Conservation (phyloP, 2,329 filamentous ascomycete species). For the Pseudogymnoascus verrucosus region DNA sequence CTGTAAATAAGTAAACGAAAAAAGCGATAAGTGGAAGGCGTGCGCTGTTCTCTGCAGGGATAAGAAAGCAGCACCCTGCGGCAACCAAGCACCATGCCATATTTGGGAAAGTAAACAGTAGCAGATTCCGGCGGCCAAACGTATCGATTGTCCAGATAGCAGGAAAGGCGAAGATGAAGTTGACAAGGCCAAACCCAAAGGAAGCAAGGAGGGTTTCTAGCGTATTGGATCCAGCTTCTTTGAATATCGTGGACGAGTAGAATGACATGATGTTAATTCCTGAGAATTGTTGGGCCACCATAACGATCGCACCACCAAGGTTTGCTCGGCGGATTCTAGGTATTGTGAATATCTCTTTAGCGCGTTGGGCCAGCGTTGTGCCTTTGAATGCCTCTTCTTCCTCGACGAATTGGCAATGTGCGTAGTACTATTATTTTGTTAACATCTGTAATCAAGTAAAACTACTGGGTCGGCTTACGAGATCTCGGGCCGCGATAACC, state of each 20-base stretch:
- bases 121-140: constrained; percentile 28
- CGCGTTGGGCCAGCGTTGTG: constrained; percentile 53
- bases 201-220: constrained; percentile 47
- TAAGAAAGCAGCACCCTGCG: constrained; percentile 38
- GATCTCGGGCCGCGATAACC: constrained; percentile 13
- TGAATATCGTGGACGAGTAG: constrained; percentile 41
- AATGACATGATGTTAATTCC: constrained; percentile 42
- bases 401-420: constrained; percentile 20
- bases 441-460: not conserved
- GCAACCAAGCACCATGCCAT: constrained; percentile 59
- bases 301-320: constrained; percentile 66
- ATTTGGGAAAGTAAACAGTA: constrained; percentile 56
- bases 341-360: constrained; percentile 57
- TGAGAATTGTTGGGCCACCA: constrained; percentile 38
- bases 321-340: constrained; percentile 63
- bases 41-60: constrained; percentile 23
- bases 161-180: constrained; percentile 56
- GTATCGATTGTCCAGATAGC: constrained; percentile 59
- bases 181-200: constrained; percentile 55
- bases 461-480: not conserved
- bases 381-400: constrained; percentile 45
- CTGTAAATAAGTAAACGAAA: constrained; percentile 55
- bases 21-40: constrained; percentile 47
- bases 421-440: constrained; percentile 2
- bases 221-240: constrained; percentile 32